Conservation (phyloP, 2,329 filamentous ascomycete species). For the Fusarium sp. region DNA sequence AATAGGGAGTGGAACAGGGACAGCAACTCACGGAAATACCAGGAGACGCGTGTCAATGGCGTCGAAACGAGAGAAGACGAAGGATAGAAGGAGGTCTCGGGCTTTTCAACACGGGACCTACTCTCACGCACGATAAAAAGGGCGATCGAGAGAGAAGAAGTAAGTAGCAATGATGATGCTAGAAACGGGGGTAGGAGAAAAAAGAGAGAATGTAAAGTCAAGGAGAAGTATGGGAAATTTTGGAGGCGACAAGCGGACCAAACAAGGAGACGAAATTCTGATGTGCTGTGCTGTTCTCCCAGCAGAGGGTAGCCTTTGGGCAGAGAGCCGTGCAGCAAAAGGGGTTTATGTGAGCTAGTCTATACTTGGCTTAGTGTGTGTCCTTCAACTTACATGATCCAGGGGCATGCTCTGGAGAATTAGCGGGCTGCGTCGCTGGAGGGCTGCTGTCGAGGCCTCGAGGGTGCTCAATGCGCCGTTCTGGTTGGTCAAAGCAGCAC, state of each 20-base stretch:
- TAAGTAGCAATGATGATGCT: slow-evolving; percentile 56
- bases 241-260: slow-evolving; percentile 48
- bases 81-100: slow-evolving; percentile 46
- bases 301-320: slow-evolving; percentile 46
- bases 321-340: slow-evolving; percentile 51
- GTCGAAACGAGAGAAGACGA: slow-evolving; percentile 49
- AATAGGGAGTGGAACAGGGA: slow-evolving; percentile 43
- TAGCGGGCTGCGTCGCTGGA: slow-evolving; percentile 48
- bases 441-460: slow-evolving; percentile 22
- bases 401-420: slow-evolving; percentile 48
- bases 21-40: slow-evolving; percentile 47
- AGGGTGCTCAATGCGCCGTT: background rate
- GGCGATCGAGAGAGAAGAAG: slow-evolving; percentile 51
- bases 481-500: slow-evolving; percentile 41
- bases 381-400: slow-evolving; percentile 39
- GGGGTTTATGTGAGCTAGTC: slow-evolving; percentile 52
- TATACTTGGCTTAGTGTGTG: slow-evolving; percentile 42
- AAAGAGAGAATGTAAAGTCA: slow-evolving; percentile 46
- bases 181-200: slow-evolving; percentile 45
- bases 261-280: slow-evolving; percentile 53
- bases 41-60: slow-evolving; percentile 54
- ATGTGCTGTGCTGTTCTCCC: slow-evolving; percentile 52
- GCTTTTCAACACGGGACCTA: slow-evolving; percentile 39
- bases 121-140: slow-evolving; percentile 48
- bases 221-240: slow-evolving; percentile 50